Evolutionary conservation across 1,284 basidiomycete genomes (phyloP), one percentile per base, ranked within the genome.

Genomic region (Naganishia cerealis): DNA sequence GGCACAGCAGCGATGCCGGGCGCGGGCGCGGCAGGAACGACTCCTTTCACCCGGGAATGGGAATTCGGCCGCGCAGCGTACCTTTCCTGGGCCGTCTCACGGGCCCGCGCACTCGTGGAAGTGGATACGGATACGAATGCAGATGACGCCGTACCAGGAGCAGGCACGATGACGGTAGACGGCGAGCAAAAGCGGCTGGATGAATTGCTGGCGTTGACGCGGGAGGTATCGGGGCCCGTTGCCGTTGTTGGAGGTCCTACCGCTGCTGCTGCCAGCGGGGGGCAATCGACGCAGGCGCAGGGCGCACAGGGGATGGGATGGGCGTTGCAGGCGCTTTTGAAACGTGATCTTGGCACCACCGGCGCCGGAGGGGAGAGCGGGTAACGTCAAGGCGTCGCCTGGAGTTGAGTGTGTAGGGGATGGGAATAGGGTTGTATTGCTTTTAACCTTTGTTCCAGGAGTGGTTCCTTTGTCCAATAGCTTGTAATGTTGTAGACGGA

Each of bases 51-150:
- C 0, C 75, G 76, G 66, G 77, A 78, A 5, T 81, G 78, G 77
- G 79, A 80, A 67, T 62, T 79, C 48, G 79, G 79, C n/a, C 67
- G 80, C 33, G 74, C 78, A 50, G 79, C 79, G 10, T 81, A 81
- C 67, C 72, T 80, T 13, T 76, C 77, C 62, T 80, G 80, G 79
- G 79, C 79, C 9, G 67, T 57, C 26, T 61, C 66, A 12, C 42
- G 48, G 8, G 50, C 65, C 8, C n/a, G 46, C 8, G 46, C 46
- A 15, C 46, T 50, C 46, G 46, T 50, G n/a, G 46, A 50, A 12
- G 46, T 21, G 46, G n/a, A 50, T 24, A n/a, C 8, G n/a, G 46
- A 50, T 0, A 24, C 10, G 8, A n/a, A 9, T 6, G 8, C n/a
- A 0, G n/a, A 21, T 13, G 46, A 21, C 21, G 18, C 5, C 46